Percentiles rank a stretch among this genome's conserved stretches.
Evolutionary conservation across 108 stramenopile species (phyloP).

Genomic region (Seminavis robusta): DNA sequence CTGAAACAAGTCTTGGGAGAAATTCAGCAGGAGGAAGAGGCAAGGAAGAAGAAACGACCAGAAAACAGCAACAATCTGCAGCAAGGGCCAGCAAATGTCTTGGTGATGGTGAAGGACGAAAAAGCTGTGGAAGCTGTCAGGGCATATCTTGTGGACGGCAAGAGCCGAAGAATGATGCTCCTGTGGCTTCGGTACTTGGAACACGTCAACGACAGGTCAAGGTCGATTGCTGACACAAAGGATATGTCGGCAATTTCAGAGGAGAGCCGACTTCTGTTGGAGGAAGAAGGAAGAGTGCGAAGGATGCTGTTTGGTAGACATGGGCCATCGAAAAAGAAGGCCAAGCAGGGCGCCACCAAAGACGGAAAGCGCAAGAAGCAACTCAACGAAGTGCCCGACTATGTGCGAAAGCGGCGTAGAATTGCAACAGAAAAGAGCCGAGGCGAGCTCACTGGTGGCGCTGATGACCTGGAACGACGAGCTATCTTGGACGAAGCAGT

Average conservation of each 20-base stretch:
- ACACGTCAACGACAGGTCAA: slow-evolving; percentile 57
- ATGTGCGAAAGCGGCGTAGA: slow-evolving; percentile 54
- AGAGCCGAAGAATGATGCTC: slow-evolving; percentile 39
- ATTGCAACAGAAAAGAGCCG: slow-evolving; percentile 67
- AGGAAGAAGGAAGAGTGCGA: slow-evolving; percentile 65
- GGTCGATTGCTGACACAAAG: slow-evolving; percentile 40
- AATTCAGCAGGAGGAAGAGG: slow-evolving; percentile 49
- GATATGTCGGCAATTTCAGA: slow-evolving; percentile 47
- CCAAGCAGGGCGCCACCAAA: neutral
- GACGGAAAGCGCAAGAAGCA: too few relatives aligned
- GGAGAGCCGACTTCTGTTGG: slow-evolving; percentile 67
- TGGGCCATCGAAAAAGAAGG: neutral
- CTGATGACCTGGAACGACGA: slow-evolving; percentile 63
- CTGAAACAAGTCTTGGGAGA: slow-evolving; percentile 81
- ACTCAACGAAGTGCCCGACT: slow-evolving; percentile 52
- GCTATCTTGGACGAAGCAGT: slow-evolving; percentile 74
- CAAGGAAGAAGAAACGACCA: neutral
- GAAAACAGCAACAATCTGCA: slow-evolving; percentile 3
- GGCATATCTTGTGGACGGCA: slow-evolving; percentile 56
- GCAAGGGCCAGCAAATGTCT: slow-evolving; percentile 32
- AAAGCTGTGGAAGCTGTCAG: slow-evolving; percentile 63
- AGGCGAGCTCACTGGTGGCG: slow-evolving; percentile 18
- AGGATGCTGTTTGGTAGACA: slow-evolving; percentile 41
- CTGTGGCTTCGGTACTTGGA: slow-evolving; percentile 68
- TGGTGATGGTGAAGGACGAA: slow-evolving; percentile 93